A percentile compares a stretch with the other conserved stretches of the same genome.
These are phyloP conservation scores for Paramecium pentaurelia DNA, from an alignment of 73 alveolate species.

Conservation along the genomic window DNA sequence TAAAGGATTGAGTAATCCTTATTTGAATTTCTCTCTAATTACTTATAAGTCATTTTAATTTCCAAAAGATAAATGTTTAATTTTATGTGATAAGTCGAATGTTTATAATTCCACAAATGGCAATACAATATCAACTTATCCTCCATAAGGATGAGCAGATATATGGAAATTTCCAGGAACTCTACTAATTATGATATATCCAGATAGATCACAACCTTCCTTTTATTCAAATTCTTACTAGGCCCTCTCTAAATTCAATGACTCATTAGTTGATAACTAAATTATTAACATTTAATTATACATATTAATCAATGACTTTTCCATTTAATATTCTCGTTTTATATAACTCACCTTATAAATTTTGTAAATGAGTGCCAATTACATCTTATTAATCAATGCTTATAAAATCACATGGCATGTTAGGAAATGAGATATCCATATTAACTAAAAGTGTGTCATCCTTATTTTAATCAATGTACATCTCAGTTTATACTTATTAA, in stretches of 20 bases:
- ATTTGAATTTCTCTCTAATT: constrained; percentile 72
- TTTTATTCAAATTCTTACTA: constrained; percentile 66
- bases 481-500: constrained; percentile 70
- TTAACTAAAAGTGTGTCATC: constrained; percentile 85
- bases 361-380: constrained; percentile 91
- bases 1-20: constrained; percentile 72
- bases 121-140: constrained; percentile 55
- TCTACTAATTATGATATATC: constrained; percentile 79
- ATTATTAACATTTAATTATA: background rate
- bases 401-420: constrained; percentile 95
- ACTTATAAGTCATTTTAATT: constrained; percentile 63
- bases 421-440: constrained; percentile 83
- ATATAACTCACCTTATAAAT: constrained; percentile 71
- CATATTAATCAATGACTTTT: constrained; percentile 49
- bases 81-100: constrained; percentile 80
- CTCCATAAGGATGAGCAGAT: constrained; percentile 84
- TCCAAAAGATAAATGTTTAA: constrained; percentile 90
- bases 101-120: constrained; percentile 24
- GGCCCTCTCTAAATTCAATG: constrained; percentile 53
- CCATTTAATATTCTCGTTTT: constrained; percentile 65
- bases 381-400: constrained; percentile 95
- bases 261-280: constrained; percentile 25
- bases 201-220: constrained; percentile 85
- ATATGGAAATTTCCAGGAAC: constrained; percentile 92
- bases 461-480: constrained; percentile 80